Percentiles rank a stretch among this genome's conserved stretches.
phyloP scores from a whole-genome alignment of 2,329 filamentous ascomycete genomes.

The Aspergillus novofumigatus region DNA sequence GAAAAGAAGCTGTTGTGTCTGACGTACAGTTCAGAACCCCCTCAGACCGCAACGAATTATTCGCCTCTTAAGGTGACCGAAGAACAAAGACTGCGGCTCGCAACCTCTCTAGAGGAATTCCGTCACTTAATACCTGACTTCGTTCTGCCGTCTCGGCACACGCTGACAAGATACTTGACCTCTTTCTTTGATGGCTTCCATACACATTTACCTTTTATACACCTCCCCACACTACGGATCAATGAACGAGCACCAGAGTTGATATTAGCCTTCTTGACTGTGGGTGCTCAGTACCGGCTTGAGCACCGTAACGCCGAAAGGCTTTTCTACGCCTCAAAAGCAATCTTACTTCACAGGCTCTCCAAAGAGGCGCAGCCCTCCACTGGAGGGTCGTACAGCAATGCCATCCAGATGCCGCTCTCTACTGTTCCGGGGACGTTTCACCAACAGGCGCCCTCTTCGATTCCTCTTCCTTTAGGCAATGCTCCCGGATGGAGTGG shows the following conservation, averaged over 20 bases:
- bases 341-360: conserved; percentile 62
- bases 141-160: conserved; percentile 64
- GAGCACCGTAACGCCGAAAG: conserved; percentile 36
- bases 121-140: conserved; percentile 45
- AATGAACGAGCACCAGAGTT: conserved; percentile 65
- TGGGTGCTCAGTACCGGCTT: conserved; percentile 50
- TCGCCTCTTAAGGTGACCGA: conserved; percentile 26
- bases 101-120: conserved; percentile 27
- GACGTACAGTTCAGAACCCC: conserved; percentile 20
- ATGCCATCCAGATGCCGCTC: conserved; percentile 17
- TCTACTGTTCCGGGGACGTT: conserved; percentile 11
- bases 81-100: conserved; percentile 27
- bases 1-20: neutral
- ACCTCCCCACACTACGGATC: conserved; percentile 62
- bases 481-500: conserved; percentile 10
- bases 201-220: conserved; percentile 59
- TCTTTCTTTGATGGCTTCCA: conserved; percentile 67
- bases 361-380: conserved; percentile 18
- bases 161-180: conserved; percentile 64
- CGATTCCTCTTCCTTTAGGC: conserved; percentile 10
- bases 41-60: conserved; percentile 18
- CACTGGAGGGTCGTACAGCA: conserved; percentile 9
- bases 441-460: conserved; percentile 9
- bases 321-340: conserved; percentile 53
- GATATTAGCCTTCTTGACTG: conserved; percentile 62